Evolutionary conservation across 2,329 filamentous ascomycete genomes (phyloP).

Genomic region (Penicillium italicum): DNA sequence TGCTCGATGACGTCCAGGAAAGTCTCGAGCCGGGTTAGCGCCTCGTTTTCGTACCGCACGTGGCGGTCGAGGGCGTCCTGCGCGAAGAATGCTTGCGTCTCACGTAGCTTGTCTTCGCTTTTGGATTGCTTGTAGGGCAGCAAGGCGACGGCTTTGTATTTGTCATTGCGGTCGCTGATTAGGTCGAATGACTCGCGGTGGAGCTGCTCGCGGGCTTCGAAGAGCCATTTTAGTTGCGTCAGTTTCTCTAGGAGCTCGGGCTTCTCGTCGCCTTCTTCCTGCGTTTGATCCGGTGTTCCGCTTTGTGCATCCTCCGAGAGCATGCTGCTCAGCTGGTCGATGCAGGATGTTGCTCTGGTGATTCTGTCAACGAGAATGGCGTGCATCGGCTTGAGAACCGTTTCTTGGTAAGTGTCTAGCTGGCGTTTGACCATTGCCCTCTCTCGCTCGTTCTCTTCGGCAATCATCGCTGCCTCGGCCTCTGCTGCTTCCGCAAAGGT

Average conservation of each 20-base stretch:
- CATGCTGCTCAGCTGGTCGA: slow-evolving; percentile 66
- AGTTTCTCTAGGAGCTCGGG: slow-evolving; percentile 92
- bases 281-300: slow-evolving; percentile 72
- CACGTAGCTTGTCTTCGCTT: slow-evolving; percentile 73
- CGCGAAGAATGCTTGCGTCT: slow-evolving; percentile 76
- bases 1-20: slow-evolving; percentile 77
- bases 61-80: slow-evolving; percentile 72
- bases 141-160: slow-evolving; percentile 79
- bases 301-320: slow-evolving; percentile 69
- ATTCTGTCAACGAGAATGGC: slow-evolving; percentile 75
- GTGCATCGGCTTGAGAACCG: slow-evolving; percentile 80
- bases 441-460: slow-evolving; percentile 64
- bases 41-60: slow-evolving; percentile 66
- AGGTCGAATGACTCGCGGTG: slow-evolving; percentile 83
- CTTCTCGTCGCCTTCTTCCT: slow-evolving; percentile 92
- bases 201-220: slow-evolving; percentile 84
- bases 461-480: slow-evolving; percentile 71
- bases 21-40: slow-evolving; percentile 67
- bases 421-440: slow-evolving; percentile 73
- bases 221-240: slow-evolving; percentile 93
- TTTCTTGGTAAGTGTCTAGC: slow-evolving; percentile 79
- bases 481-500: slow-evolving; percentile 77
- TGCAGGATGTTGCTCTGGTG: slow-evolving; percentile 68
- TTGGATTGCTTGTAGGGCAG: slow-evolving; percentile 71
- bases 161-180: slow-evolving; percentile 77